Evolutionary conservation across 2,329 filamentous ascomycete genomes (phyloP).

Genomic region (Fusarium transvaalense): DNA sequence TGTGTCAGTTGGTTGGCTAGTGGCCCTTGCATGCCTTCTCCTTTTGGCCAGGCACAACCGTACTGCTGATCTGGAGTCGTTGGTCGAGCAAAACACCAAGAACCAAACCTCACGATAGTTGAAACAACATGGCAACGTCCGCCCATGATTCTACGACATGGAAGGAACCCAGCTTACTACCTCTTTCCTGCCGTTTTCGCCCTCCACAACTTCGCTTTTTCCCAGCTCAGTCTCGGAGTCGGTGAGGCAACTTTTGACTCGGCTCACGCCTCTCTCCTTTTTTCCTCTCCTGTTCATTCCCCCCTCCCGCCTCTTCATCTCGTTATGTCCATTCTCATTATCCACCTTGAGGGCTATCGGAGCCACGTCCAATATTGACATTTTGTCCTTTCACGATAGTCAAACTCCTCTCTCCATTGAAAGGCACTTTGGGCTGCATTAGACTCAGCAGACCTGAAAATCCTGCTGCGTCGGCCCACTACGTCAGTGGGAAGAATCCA

Average conservation of each 20-base stretch:
- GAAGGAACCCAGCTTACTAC: not conserved
- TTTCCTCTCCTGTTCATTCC: conserved; percentile 7
- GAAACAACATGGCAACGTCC: conserved; percentile 9
- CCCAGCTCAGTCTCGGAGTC: conserved; percentile 9
- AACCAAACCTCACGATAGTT: conserved; percentile 29
- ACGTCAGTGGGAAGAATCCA: conserved; percentile 13
- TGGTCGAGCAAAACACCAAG: conserved; percentile 32
- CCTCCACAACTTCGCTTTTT: conserved; percentile 3
- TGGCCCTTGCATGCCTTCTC: conserved; percentile 36
- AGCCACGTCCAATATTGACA: conserved; percentile 38
- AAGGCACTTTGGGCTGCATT: conserved; percentile 5
- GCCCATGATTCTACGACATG: not conserved
- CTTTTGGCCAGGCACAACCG: conserved; percentile 30
- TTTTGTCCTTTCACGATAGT: conserved; percentile 21
- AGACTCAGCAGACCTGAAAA: conserved; percentile 46
- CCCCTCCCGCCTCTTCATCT: conserved; percentile 38
- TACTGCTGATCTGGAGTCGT: conserved; percentile 5
- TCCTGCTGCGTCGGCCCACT: conserved; percentile 27
- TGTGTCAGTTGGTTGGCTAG: conserved; percentile 43
- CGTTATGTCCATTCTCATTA: conserved; percentile 24
- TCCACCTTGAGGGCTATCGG: conserved; percentile 25
- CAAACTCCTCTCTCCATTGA: not conserved
- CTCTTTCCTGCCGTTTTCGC: not conserved
- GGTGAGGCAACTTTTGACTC: conserved; percentile 23
- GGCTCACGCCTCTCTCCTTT: conserved; percentile 20